Evolutionary conservation across 2,329 filamentous ascomycete genomes (phyloP), one percentile per base, ranked within the genome.

Genomic region (Aspergillus ustus): DNA sequence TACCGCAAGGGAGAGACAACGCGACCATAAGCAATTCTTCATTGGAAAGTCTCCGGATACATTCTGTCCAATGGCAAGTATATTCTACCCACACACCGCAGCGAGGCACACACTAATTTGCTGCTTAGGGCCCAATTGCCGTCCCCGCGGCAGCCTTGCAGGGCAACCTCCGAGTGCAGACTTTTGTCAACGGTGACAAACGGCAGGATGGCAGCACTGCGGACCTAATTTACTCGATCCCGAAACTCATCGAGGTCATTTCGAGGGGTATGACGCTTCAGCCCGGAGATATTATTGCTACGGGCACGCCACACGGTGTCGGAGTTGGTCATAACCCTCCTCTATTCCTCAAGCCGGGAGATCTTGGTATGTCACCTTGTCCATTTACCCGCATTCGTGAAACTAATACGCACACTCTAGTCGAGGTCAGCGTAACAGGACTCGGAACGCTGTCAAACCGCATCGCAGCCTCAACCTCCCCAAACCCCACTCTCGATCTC

Each of bases 11-110:
- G 82, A 82, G 46, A 78, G 78, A 64, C 85, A 87, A 68, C 71
- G 82, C 25, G 83, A 87, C 52, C 84, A 87, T 61, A 86, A 87
- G 68, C 85, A 87, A 63, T 87, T 86, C 69, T 87, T 82, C 59
- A 81, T 87, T 53, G 84, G 85, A 6, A 87, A 87, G 69, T 84
- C 80, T 0, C 72, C 79, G 0, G 83, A 87, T 67, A 85, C 82
- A 0, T 86, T 82, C 63, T 86, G 83, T 63, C 84, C 84, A 0
- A 85, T 86, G 77, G 84, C 28, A 15, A 28, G 19, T 20, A 9
- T 15, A 45, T 45, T 17, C 7, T n/a, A 45, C 2, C 11, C 22
- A 2, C 22, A 48, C n/a, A n/a, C n/a, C n/a, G n/a, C n/a, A n/a
- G n/a, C 11, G 19, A 20, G 4, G 3, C 19, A 20, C 17, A 19